Percentiles rank a stretch among this genome's conserved stretches.
phyloP scores from a whole-genome alignment of 140 eudicot species.

The Cichorium intybus region DNA sequence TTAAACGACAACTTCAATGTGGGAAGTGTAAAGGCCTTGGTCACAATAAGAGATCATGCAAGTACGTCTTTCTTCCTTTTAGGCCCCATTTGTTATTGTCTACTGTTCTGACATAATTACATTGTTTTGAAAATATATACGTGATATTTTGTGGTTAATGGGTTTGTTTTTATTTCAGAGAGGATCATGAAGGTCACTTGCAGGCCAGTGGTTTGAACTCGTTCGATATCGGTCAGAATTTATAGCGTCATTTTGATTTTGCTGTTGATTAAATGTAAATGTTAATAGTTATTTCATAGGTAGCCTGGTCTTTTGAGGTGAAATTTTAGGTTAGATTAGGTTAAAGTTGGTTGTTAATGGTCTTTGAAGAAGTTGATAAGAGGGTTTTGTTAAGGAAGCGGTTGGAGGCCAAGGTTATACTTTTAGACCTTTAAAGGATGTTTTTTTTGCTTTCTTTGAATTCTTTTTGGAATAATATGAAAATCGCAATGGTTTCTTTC shows the following conservation, averaged over 20 bases:
- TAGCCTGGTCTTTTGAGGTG: conserved; percentile 17
- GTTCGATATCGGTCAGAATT: neutral
- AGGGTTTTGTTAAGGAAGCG: conserved; percentile 12
- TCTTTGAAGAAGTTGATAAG: conserved; percentile 11
- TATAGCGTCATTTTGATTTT: neutral
- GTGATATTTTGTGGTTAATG: neutral
- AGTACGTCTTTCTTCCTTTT: conserved; percentile 18
- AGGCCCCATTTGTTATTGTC: neutral
- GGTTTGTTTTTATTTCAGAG: conserved; percentile 22
- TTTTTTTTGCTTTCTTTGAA: neutral
- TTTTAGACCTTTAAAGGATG: conserved; percentile 4
- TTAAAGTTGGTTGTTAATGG: conserved; percentile 15
- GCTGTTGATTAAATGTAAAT: conserved; percentile 13
- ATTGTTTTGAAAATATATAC: neutral
- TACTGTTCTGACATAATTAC: too few relatives aligned
- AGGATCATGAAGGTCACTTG: conserved; percentile 13
- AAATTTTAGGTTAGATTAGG: conserved; percentile 9
- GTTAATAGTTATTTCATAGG: conserved; percentile 17
- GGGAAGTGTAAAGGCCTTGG: conserved; percentile 46
- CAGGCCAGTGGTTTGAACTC: neutral
- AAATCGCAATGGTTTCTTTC: neutral
- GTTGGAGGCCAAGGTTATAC: conserved; percentile 4
- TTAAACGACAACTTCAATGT: conserved; percentile 42
- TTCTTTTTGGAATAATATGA: conserved; percentile 21
- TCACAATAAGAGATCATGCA: conserved; percentile 46